Percentiles rank a stretch among this genome's conserved stretches.
Evolutionary conservation across 2,329 filamentous ascomycete genomes (phyloP).

Genomic region (Monilinia polystroma): DNA sequence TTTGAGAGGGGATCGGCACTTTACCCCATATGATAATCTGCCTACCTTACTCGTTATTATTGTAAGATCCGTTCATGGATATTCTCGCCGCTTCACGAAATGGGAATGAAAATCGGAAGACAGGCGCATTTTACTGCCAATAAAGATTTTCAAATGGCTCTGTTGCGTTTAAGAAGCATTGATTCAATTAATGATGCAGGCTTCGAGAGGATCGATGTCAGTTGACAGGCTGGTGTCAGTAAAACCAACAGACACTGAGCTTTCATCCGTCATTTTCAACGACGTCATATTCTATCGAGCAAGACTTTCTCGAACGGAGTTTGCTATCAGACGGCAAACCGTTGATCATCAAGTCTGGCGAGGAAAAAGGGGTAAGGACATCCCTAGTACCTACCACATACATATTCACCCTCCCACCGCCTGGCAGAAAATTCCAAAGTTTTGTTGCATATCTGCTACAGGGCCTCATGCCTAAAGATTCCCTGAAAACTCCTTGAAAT

Average conservation of each 20-base stretch:
- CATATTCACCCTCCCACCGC: background rate
- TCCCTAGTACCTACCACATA: background rate
- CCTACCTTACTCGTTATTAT: no score
- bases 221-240: background rate
- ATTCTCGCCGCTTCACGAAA: no score
- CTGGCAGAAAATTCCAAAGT: background rate
- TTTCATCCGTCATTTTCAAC: background rate
- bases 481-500: background rate
- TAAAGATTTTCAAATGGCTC: background rate
- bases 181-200: background rate
- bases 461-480: background rate
- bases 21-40: no score
- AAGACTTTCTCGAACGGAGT: no score
- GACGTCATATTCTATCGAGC: background rate
- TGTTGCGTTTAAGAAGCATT: background rate
- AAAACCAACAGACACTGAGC: background rate
- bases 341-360: no score
- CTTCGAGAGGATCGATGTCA: background rate
- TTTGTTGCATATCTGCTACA: constrained; percentile 19
- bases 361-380: background rate
- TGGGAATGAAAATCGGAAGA: background rate
- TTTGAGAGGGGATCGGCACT: no score
- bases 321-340: no score
- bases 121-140: no score
- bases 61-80: no score